These are phyloP conservation scores for Leishmania braziliensis DNA, from an alignment of 208 protist species.

Conservation along the genomic window DNA sequence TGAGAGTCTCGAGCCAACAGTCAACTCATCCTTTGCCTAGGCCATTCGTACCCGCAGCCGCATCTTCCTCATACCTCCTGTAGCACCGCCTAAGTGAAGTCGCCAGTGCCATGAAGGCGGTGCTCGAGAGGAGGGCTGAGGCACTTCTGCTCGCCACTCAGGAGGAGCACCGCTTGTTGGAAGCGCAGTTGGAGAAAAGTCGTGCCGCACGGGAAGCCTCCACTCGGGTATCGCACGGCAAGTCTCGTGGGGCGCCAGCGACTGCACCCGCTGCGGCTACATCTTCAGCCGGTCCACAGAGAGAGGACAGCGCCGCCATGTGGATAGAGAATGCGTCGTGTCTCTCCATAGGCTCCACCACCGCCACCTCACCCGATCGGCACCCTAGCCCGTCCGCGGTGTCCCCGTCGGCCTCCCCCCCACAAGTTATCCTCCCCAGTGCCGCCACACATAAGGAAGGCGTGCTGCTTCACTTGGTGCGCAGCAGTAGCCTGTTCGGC, in stretches of 20 bases:
- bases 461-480: slow-evolving; percentile 46
- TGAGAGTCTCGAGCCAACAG: neutral
- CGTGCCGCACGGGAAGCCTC: slow-evolving; percentile 10
- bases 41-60: neutral
- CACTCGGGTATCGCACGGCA: neutral
- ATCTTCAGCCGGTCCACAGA: neutral
- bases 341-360: neutral
- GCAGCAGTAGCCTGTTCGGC: slow-evolving; percentile 22
- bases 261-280: neutral
- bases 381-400: neutral
- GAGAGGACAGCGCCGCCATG: neutral
- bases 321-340: neutral
- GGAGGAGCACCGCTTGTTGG: slow-evolving; percentile 35
- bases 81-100: neutral
- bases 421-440: neutral
- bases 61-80: neutral
- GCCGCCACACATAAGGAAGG: slow-evolving; percentile 41
- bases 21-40: neutral
- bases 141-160: slow-evolving; percentile 23
- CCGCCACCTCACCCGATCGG: neutral
- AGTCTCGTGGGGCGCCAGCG: neutral
- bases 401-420: slow-evolving; percentile 4
- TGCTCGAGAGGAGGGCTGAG: slow-evolving; percentile 4
- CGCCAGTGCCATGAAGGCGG: neutral
- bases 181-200: slow-evolving; percentile 39